Base-by-base conservation (phyloP, 805 yeast genomes). In the Candida piceae region DNA sequence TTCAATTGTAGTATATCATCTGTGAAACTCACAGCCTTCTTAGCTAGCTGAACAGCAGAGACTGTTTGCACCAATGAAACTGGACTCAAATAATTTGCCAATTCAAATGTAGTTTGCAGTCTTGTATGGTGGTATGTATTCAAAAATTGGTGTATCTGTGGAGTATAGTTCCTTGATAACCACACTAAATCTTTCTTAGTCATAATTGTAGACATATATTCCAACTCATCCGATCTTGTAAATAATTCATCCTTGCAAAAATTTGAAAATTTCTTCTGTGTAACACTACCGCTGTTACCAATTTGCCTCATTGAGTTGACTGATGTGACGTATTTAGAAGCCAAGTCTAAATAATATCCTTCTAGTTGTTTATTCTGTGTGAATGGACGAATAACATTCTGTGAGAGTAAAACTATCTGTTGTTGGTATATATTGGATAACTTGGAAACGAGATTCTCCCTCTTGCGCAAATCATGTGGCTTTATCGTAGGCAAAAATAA, bases 81-180 rank as follows among this genome's bases (percentile, higher is more conserved):
- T 11, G 42, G 30, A 23, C 42, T 39, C 17, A 57, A 16, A 34
- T 49, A 57, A 23, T 52, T 48, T 30, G 51, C 45, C 11, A 57
- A 31, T 20, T 48, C 44, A 36, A 40, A 57, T 0, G 60, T 53
- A 2, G 53, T 45, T 16, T 48, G 40, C 13, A 57, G 49, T 29
- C 62, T 38, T 15, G 45, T 40, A 13, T 26, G 38, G 38, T 57
- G 62, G 35, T 50, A 57, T 6, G 41, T 35, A 6, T 40, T 38
- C n/a, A 57, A 39, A 30, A 57, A 57, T 3, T 16, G 5, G 32
- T 57, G 54, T 10, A 56, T 45, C 5, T 29, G 9, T 8, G 28
- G 18, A 3, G 46, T 36, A 25, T 57, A 57, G 36, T 49, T 32
- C 5, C 34, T 16, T 24, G 48, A 44, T 9, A 57, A 38, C 44